Evolutionary conservation across 805 yeast species (phyloP).

Genomic region (Wickerhamiella lipophila): DNA sequence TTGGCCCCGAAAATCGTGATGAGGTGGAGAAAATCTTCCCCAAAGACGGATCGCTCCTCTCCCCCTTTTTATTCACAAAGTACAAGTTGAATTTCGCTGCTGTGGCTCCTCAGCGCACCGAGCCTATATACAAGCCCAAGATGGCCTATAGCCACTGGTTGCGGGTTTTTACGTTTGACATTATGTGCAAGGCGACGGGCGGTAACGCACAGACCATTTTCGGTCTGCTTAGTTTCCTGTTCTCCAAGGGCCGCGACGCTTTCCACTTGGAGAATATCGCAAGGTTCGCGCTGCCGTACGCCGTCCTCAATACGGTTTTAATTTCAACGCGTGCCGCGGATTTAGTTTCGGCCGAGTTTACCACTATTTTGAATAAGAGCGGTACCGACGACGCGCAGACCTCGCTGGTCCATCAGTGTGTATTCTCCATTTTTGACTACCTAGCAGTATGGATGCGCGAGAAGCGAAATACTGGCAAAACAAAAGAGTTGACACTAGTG

Average conservation of each 20-base stretch:
- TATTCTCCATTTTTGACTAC: conserved; percentile 72
- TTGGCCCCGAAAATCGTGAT: not conserved
- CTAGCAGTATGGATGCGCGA: conserved; percentile 55
- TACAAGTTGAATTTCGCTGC: conserved; percentile 40
- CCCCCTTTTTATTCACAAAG: conserved; percentile 59
- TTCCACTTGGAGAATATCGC: conserved; percentile 45
- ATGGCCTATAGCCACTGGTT: conserved; percentile 53
- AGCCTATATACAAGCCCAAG: conserved; percentile 48
- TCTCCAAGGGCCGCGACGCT: conserved; percentile 39
- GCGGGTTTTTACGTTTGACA: conserved; percentile 50
- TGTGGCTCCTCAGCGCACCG: conserved; percentile 22
- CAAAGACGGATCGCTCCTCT: conserved; percentile 50
- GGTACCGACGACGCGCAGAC: conserved; percentile 39
- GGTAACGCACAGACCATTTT: conserved; percentile 37
- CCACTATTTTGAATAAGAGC: conserved; percentile 41
- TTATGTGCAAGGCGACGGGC: conserved; percentile 36
- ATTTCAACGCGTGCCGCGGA: conserved; percentile 33
- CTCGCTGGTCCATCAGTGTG: conserved; percentile 56
- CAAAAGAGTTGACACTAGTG: conserved; percentile 11
- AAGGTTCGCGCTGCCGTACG: conserved; percentile 64
- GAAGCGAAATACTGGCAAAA: conserved; percentile 16
- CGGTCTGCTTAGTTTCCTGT: conserved; percentile 48
- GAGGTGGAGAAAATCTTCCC: conserved; percentile 49
- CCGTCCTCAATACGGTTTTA: conserved; percentile 50
- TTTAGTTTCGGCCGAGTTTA: conserved; percentile 47